phyloP scores from a whole-genome alignment of 805 yeast genomes.

The Jamesozyma hellenica region DNA sequence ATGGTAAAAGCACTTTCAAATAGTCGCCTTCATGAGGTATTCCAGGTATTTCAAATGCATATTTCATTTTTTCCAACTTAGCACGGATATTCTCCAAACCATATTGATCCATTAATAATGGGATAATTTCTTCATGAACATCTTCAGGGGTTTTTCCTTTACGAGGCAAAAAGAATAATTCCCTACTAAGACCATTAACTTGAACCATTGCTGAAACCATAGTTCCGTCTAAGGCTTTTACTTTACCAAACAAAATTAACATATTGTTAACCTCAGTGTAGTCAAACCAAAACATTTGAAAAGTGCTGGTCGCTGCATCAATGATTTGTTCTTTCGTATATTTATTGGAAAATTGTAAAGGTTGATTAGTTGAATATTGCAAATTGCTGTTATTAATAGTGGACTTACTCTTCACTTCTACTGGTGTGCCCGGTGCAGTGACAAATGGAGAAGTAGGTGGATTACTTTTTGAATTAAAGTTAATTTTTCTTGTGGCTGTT shows the following conservation, averaged over 20 bases:
- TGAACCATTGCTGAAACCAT: slow-evolving; percentile 70
- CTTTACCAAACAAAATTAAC: slow-evolving; percentile 72
- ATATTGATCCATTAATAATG: slow-evolving; percentile 50
- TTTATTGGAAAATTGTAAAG: slow-evolving; percentile 11
- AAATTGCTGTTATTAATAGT: neutral
- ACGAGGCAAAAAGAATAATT: slow-evolving; percentile 71
- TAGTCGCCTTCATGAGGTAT: slow-evolving; percentile 73
- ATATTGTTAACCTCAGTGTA: slow-evolving; percentile 66
- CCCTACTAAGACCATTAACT: slow-evolving; percentile 57
- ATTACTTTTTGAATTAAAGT: slow-evolving; percentile 18
- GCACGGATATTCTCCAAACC: slow-evolving; percentile 56
- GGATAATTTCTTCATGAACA: slow-evolving; percentile 67
- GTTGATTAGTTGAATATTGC: slow-evolving; percentile 4
- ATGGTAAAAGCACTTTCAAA: slow-evolving; percentile 69
- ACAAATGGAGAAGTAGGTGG: slow-evolving; percentile 23
- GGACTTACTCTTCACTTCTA: neutral
- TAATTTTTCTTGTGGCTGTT: slow-evolving; percentile 18
- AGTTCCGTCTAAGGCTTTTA: slow-evolving; percentile 46
- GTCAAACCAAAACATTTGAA: slow-evolving; percentile 85
- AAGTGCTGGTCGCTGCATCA: slow-evolving; percentile 33
- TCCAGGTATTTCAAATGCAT: slow-evolving; percentile 78
- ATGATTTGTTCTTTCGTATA: slow-evolving; percentile 26
- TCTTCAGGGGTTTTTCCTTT: slow-evolving; percentile 48
- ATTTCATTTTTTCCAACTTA: slow-evolving; percentile 63
- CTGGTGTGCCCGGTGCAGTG: slow-evolving; percentile 29